phyloP scores from a whole-genome alignment of 208 protist species.

The Lotmaria passim region DNA sequence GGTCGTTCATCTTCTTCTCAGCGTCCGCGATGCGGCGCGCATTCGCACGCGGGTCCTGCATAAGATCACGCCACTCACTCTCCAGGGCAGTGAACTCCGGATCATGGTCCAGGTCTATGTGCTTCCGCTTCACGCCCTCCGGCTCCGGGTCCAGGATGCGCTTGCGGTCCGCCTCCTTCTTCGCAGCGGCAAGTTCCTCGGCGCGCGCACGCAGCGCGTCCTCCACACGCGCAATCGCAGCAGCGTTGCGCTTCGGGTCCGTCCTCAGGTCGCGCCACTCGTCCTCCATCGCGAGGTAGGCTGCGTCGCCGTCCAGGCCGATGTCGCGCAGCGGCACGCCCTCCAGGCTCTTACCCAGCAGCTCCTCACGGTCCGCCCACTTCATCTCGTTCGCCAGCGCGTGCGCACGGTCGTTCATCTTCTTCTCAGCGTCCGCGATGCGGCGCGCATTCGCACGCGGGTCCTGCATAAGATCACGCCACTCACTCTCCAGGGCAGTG shows the following conservation, averaged over 20 bases:
- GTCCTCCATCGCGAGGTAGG: slow-evolving; percentile 36
- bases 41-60: slow-evolving; percentile 43
- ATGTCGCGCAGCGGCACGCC: slow-evolving; percentile 26
- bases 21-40: slow-evolving; percentile 10
- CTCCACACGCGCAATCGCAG: slow-evolving; percentile 31
- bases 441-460: slow-evolving; percentile 26
- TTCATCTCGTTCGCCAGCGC: slow-evolving; percentile 15
- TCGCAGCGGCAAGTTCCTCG: slow-evolving; percentile 41
- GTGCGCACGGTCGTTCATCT: slow-evolving; percentile 47
- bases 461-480: slow-evolving; percentile 38
- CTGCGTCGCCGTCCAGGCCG: slow-evolving; percentile 40
- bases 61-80: slow-evolving; percentile 35
- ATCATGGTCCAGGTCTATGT: slow-evolving; percentile 52
- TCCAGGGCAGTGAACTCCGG: slow-evolving; percentile 41
- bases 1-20: background rate
- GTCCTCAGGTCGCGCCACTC: slow-evolving; percentile 27
- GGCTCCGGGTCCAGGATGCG: slow-evolving; percentile 42
- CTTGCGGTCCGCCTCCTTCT: slow-evolving; percentile 25
- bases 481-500: slow-evolving; percentile 35
- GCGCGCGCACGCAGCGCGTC: slow-evolving; percentile 44
- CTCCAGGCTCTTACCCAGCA: background rate
- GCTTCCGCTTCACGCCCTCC: slow-evolving; percentile 60
- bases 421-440: slow-evolving; percentile 39
- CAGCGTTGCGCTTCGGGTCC: slow-evolving; percentile 38
- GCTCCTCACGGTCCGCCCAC: slow-evolving; percentile 18